A percentile compares a stretch with the other conserved stretches of the same genome.
These are phyloP conservation scores for Mesotaenium endlicherianum DNA, from an alignment of 139 green algal genomes.

Conservation along the genomic window DNA sequence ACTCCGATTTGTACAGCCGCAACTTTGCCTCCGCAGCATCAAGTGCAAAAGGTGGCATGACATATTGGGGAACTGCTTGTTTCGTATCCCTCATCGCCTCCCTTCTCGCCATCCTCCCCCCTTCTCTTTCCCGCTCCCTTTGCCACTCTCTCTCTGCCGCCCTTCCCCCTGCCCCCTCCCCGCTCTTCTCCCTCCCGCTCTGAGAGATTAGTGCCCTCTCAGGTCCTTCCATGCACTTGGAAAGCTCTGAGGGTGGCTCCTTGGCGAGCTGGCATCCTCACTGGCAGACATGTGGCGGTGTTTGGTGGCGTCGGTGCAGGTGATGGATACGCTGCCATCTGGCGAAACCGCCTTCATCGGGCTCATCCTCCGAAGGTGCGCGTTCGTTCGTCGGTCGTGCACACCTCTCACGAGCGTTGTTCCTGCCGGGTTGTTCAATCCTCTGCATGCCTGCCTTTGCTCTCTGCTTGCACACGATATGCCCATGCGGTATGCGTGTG, in stretches of 20 bases:
- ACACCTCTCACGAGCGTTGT: no score
- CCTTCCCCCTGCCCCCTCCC: background rate
- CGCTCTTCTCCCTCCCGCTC: background rate
- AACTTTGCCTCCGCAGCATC: no score
- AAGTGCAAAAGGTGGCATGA: no score
- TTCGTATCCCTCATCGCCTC: background rate
- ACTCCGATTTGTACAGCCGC: no score
- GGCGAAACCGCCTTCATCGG: slow-evolving; percentile 45
- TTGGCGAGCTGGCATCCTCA: no score
- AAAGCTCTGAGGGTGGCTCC: no score
- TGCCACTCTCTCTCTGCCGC: background rate
- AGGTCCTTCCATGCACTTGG: background rate
- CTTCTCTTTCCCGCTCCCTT: background rate
- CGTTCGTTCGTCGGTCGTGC: background rate
- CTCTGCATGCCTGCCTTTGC: background rate
- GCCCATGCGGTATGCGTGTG: no score
- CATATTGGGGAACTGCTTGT: no score
- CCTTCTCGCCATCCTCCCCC: background rate
- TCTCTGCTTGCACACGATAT: background rate
- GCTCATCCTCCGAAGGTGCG: slow-evolving; percentile 50
- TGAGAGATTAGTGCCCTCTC: background rate
- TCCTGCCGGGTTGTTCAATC: no score
- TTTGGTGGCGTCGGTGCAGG: background rate
- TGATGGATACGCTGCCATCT: slow-evolving; percentile 17
- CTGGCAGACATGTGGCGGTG: no score